Evolutionary conservation across 2,329 filamentous ascomycete species (phyloP).

Genomic region (Stylonectria norvegica): DNA sequence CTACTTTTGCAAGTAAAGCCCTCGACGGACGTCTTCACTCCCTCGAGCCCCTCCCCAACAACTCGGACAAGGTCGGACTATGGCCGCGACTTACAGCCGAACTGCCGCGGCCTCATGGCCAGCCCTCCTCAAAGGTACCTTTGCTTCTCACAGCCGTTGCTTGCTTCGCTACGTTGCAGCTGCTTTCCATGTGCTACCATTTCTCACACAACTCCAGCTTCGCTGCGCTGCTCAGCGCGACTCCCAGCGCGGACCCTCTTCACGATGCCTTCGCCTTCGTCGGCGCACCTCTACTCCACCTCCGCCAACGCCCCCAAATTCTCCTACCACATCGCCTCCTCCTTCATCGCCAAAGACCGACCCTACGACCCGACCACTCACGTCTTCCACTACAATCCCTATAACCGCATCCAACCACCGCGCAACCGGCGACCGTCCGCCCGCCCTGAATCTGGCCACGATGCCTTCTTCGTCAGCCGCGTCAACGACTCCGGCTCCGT

Average conservation of each 20-base stretch:
- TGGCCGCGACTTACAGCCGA: constrained; percentile 24
- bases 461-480: constrained; percentile 89
- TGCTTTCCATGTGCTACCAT: no score
- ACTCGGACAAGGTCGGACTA: constrained; percentile 5
- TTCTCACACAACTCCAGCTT: constrained; percentile 19
- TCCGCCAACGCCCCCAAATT: constrained; percentile 39
- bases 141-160: neutral
- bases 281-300: constrained; percentile 24
- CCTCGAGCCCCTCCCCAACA: no score
- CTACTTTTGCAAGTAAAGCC: constrained; percentile 11
- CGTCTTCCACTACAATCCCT: constrained; percentile 69
- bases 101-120: constrained; percentile 19
- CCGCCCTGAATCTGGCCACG: constrained; percentile 80
- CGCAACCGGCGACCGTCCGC: constrained; percentile 32
- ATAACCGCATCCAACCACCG: constrained; percentile 55
- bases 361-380: constrained; percentile 66
- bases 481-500: constrained; percentile 70
- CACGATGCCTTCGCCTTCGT: constrained; percentile 16
- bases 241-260: constrained; percentile 8
- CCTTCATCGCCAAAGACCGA: constrained; percentile 70
- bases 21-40: no score
- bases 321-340: constrained; percentile 69
- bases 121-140: constrained; percentile 22
- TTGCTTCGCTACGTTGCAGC: neutral
- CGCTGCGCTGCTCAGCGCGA: constrained; percentile 10